Conservation (phyloP, 495 filamentous ascomycete genomes). For the Aspergillus indologenus region DNA sequence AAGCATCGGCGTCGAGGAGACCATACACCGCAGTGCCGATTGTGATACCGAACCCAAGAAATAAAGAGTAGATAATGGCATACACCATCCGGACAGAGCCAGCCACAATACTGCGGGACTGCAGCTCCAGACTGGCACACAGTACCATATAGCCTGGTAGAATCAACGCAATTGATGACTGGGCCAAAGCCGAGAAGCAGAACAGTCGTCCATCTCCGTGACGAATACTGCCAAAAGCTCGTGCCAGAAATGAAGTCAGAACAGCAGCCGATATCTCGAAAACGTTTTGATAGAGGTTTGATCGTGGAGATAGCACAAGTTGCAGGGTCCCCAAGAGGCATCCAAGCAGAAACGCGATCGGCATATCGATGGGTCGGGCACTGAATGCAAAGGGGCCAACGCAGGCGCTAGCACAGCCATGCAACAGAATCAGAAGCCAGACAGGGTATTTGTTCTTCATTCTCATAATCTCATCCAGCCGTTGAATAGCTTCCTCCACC, state of each 20-base stretch:
- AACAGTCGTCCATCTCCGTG: conserved; percentile 60
- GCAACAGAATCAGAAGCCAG: conserved; percentile 76
- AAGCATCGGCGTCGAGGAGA: conserved; percentile 70
- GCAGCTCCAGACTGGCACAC: conserved; percentile 81
- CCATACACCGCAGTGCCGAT: conserved; percentile 91
- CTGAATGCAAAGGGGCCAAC: conserved; percentile 90
- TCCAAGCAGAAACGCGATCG: conserved; percentile 81
- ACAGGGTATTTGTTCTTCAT: conserved; percentile 60
- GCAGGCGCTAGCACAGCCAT: conserved; percentile 75
- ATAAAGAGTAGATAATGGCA: conserved; percentile 90
- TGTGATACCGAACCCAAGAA: conserved; percentile 96
- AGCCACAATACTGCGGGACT: conserved; percentile 80
- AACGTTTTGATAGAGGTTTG: conserved; percentile 76
- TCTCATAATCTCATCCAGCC: conserved; percentile 63
- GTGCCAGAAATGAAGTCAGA: conserved; percentile 82
- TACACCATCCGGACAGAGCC: conserved; percentile 95
- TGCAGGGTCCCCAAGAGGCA: conserved; percentile 79
- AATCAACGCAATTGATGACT: conserved; percentile 88
- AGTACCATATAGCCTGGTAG: conserved; percentile 85
- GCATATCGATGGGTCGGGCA: conserved; percentile 82
- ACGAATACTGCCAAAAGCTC: conserved; percentile 81
- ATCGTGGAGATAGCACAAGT: conserved; percentile 73
- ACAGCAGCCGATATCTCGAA: conserved; percentile 89
- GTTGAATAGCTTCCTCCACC: conserved; percentile 75
- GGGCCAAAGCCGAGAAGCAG: conserved; percentile 90